A percentile compares a stretch with the other conserved stretches of the same genome.
phyloP scores from a whole-genome alignment of 495 filamentous ascomycete genomes.

The Stereocaulon alpinum region DNA sequence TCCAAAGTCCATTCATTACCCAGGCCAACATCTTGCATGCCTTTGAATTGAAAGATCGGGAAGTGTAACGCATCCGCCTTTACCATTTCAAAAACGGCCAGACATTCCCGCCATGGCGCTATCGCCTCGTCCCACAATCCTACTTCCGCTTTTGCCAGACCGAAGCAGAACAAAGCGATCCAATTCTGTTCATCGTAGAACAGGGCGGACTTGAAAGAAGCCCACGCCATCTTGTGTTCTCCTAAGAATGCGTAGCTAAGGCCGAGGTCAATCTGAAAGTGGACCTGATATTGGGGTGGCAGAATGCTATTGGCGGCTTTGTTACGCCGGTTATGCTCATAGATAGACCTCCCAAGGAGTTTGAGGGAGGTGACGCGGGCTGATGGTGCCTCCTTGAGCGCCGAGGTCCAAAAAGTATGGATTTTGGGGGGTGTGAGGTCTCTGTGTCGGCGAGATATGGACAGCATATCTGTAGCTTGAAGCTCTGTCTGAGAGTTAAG shows the following conservation, averaged over 20 bases:
- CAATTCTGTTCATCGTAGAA: neutral
- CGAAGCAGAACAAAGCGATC: conserved; percentile 37
- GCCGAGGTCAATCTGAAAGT: conserved; percentile 7
- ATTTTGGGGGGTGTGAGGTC: neutral
- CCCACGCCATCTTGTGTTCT: conserved; percentile 4
- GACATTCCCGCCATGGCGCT: neutral
- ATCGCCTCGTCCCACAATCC: neutral
- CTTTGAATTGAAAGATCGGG: neutral
- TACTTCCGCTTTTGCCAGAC: conserved; percentile 34
- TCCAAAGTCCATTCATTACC: neutral
- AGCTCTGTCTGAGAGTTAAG: no score
- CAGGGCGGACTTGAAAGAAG: neutral
- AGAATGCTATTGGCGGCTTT: neutral
- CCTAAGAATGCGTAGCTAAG: conserved; percentile 10
- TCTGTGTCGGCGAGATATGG: neutral
- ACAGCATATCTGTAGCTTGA: neutral
- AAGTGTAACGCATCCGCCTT: neutral
- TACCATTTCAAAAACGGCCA: neutral
- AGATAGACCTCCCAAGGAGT: neutral
- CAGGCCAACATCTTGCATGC: neutral
- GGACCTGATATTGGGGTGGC: neutral
- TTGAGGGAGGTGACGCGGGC: neutral
- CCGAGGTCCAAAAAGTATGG: neutral
- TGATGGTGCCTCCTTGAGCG: neutral
- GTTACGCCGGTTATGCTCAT: neutral